Base-by-base conservation (phyloP, 2,329 filamentous ascomycete species). In the Aurifilum marmelostoma region DNA sequence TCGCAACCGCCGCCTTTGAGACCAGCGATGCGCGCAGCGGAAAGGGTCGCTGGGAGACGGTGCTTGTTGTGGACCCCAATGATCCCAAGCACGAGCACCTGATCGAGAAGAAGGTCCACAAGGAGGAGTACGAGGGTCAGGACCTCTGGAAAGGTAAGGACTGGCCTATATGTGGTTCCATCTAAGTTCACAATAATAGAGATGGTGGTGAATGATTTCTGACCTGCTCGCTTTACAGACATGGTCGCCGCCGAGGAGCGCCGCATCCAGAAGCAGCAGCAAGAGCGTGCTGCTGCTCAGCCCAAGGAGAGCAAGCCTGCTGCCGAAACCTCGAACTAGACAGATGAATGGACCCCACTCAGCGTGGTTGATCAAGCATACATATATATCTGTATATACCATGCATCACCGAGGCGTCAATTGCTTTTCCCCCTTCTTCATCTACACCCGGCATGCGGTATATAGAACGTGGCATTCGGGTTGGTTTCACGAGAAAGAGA, bases 91-190 rank as follows among this genome's bases (percentile, higher is more conserved):
- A 94, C 80, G 91, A 93, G 86, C 85, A 91, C 75, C 78, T 94
- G 73, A 92, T 97, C 74, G 92, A 97, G 87, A 95, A 94, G 88
- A 89, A 85, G 82, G 87, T 96, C 67, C 92, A 97, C 79, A 92
- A 94, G 82, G 93, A 97, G 84, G 86, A 92, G 72, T 96, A 97
- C 79, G 87, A 90, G 77, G 92, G 93, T 59, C 92, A 97, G 83
- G 94, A 98, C 80, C 86, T 97, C 75, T 99, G 96, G 96, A 96
- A 89, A 84, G 91, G 90, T 92, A 81, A 78, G 88, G 12, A 4
- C 32, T 6, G 21, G 34, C 21, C 34, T 24, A n/a, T 39, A 39
- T 12, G 2, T 12, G 43, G 7, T 9, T 47, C 6, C 16, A 21
- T 21, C n/a, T n/a, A n/a, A n/a, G n/a, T n/a, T n/a, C n/a, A n/a